phyloP scores from a whole-genome alignment of 345 rosid species.

The Kernera saxatilis region DNA sequence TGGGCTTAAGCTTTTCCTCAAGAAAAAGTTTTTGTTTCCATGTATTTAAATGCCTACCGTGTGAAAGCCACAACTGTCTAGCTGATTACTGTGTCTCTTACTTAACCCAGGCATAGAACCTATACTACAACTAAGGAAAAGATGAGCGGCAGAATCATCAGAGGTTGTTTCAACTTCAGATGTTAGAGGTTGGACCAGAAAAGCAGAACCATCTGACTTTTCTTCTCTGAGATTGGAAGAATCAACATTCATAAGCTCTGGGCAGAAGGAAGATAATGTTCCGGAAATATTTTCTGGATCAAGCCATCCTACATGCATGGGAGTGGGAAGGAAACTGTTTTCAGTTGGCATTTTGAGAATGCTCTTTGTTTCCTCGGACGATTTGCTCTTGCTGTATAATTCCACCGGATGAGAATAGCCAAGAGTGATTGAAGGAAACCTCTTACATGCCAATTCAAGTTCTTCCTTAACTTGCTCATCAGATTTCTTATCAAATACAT shows the following conservation, averaged over 20 bases:
- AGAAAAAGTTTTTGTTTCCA: background rate
- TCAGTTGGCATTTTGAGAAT: conserved; percentile 32
- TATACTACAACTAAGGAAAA: conserved; percentile 50
- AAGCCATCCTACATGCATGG: conserved; percentile 39
- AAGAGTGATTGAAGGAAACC: conserved; percentile 67
- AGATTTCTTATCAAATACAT: conserved; percentile 41
- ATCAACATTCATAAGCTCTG: conserved; percentile 34
- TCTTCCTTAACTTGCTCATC: conserved; percentile 39
- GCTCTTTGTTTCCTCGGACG: conserved; percentile 26
- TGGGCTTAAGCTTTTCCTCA: conserved; percentile 17
- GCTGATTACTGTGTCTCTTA: conserved; percentile 51
- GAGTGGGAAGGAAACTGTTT: conserved; percentile 34
- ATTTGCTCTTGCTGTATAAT: conserved; percentile 44
- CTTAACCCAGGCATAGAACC: conserved; percentile 59
- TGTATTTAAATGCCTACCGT: conserved; percentile 47
- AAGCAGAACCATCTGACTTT: conserved; percentile 16
- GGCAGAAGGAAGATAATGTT: conserved; percentile 40
- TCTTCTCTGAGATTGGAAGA: conserved; percentile 39
- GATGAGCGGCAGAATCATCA: conserved; percentile 27
- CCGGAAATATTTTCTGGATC: conserved; percentile 41
- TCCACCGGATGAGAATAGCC: conserved; percentile 59
- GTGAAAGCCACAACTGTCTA: conserved; percentile 77
- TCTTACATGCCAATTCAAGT: conserved; percentile 53
- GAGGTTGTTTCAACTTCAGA: conserved; percentile 34
- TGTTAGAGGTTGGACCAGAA: conserved; percentile 20